A percentile compares a stretch with the other conserved stretches of the same genome.
Evolutionary conservation across 1,284 basidiomycete species (phyloP).

Genomic region (Fistulinella staudtii): DNA sequence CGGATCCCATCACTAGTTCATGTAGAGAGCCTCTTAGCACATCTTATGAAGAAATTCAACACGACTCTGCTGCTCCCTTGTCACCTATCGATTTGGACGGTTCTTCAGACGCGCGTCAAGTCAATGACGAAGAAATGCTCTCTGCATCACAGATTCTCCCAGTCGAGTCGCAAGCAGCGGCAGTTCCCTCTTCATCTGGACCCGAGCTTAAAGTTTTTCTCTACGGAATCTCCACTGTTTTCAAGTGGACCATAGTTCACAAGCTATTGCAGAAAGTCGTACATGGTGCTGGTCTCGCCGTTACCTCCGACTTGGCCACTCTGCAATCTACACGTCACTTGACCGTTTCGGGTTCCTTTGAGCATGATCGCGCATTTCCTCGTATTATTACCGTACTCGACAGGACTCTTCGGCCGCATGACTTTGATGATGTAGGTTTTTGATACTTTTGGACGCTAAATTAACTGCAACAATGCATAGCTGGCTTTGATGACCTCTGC

Average conservation of each 20-base stretch:
- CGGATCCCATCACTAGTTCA: conserved; percentile 69
- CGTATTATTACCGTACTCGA: conserved; percentile 49
- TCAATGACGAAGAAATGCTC: conserved; percentile 26
- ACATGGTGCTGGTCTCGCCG: conserved; percentile 25
- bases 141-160: conserved; percentile 17
- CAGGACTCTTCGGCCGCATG: conserved; percentile 40
- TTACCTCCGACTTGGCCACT: conserved; percentile 16
- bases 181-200: conserved; percentile 20
- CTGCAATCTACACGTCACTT: conserved; percentile 21
- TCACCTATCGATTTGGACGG: conserved; percentile 18
- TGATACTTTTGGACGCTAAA: conserved; percentile 29
- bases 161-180: conserved; percentile 31
- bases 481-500: conserved; percentile 36
- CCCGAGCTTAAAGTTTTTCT: conserved; percentile 55
- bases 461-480: conserved; percentile 45
- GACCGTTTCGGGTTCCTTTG: conserved; percentile 22
- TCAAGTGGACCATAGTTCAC: conserved; percentile 57
- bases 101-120: conserved; percentile 7
- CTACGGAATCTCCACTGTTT: conserved; percentile 53
- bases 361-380: conserved; percentile 23
- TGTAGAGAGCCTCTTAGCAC: conserved; percentile 37
- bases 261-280: conserved; percentile 46
- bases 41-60: conserved; percentile 28
- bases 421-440: conserved; percentile 45
- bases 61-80: conserved; percentile 8